Evolutionary conservation across 164 flowering plant genomes (phyloP).

Genomic region (Echeveria elegans): DNA sequence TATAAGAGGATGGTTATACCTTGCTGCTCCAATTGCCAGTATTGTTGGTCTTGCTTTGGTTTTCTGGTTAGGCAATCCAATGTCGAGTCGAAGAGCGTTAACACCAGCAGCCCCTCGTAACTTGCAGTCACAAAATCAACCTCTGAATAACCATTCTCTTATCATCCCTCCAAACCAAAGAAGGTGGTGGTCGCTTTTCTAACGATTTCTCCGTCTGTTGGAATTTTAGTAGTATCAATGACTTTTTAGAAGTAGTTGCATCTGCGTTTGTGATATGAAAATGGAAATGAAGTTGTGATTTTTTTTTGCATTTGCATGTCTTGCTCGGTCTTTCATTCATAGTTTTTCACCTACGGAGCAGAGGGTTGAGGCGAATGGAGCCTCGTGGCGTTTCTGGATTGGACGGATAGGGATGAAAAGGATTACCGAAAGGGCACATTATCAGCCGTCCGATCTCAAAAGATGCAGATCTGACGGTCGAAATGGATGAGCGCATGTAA

Average conservation of each 20-base stretch:
- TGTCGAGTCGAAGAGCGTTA: conserved; percentile 22
- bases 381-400: neutral
- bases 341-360: neutral
- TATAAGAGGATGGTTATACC: conserved; percentile 53
- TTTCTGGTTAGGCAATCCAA: conserved; percentile 55
- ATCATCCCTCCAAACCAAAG: conserved; percentile 25
- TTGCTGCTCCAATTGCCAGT: conserved; percentile 65
- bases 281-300: too few species aligned
- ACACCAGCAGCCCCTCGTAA: conserved; percentile 11
- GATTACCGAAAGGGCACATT: neutral
- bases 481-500: neutral
- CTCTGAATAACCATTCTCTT: conserved; percentile 12
- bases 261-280: too few species aligned
- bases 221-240: neutral
- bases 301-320: too few species aligned
- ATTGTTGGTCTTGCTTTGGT: conserved; percentile 69
- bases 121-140: conserved; percentile 17
- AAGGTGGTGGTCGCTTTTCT: conserved; percentile 69
- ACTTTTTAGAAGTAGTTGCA: neutral
- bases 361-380: neutral
- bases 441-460: neutral
- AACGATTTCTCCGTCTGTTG: conserved; percentile 5
- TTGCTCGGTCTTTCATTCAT: too few species aligned
- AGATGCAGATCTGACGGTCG: neutral
- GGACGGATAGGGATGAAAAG: neutral